Evolutionary conservation across 371 early-diverging fungal species (phyloP).

Genomic region (Globomyces sp.): DNA sequence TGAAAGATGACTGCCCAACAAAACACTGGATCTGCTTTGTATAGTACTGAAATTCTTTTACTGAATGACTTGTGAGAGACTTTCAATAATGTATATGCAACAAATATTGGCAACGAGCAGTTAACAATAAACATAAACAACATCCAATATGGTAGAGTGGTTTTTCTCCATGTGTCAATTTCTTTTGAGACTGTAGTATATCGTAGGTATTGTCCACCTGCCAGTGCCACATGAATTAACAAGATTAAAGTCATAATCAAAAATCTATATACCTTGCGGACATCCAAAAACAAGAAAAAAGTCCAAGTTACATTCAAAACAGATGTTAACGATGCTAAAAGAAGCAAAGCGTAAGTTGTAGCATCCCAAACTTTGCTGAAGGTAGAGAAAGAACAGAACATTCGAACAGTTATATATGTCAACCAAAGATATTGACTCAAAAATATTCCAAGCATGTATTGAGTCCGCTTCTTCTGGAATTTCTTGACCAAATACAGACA

Average conservation of each 20-base stretch:
- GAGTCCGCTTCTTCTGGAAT: background rate
- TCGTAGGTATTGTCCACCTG: background rate
- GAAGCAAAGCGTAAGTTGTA: background rate
- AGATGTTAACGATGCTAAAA: conserved; percentile 1
- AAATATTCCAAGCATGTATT: conserved; percentile 4
- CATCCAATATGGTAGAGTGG: background rate
- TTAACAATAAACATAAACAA: background rate
- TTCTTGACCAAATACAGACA: background rate
- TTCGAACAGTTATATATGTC: background rate
- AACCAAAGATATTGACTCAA: background rate
- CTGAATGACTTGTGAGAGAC: background rate
- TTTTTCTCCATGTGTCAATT: background rate
- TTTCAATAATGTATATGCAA: background rate
- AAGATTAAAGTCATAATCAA: background rate
- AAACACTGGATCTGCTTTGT: conserved; percentile 3
- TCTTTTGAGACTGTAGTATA: background rate
- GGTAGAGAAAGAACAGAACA: background rate
- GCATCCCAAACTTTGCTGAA: background rate
- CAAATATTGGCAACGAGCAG: conserved; percentile 4
- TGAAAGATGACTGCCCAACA: background rate
- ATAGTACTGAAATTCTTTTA: background rate
- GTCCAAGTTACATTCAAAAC: background rate
- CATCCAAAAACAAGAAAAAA: background rate
- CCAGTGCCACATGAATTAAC: background rate
- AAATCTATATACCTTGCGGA: background rate